phyloP scores from a whole-genome alignment of 306 rosid genomes.

The Aeschynomene evenia region DNA sequence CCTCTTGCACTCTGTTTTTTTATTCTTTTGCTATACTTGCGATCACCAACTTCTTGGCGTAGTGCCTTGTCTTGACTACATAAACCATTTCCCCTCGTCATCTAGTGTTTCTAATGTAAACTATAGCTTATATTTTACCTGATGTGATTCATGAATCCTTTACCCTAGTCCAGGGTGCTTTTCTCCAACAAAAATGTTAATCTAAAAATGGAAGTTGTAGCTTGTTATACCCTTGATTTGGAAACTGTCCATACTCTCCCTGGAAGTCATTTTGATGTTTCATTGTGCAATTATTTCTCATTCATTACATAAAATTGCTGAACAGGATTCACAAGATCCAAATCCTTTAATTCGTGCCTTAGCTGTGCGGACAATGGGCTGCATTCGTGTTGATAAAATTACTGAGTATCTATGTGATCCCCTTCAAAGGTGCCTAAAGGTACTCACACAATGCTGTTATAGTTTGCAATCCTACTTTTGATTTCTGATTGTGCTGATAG shows the following conservation, averaged over 20 bases:
- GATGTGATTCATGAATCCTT: background rate
- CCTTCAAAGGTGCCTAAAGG: slow-evolving; percentile 99
- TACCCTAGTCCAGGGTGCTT: background rate
- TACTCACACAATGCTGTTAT: slow-evolving; percentile 27
- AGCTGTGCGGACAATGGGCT: slow-evolving; percentile 99
- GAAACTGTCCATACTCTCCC: background rate
- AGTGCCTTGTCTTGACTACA: background rate
- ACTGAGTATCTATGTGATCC: slow-evolving; percentile 99
- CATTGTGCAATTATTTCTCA: slow-evolving; percentile 1
- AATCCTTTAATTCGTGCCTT: slow-evolving; percentile 97
- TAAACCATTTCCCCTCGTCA: background rate
- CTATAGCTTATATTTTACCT: background rate
- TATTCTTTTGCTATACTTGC: background rate
- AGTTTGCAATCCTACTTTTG: background rate
- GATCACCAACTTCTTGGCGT: background rate
- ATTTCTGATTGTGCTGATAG: slow-evolving; percentile 14
- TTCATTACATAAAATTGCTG: slow-evolving; percentile 30
- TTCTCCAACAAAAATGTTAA: background rate
- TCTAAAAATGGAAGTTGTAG: background rate
- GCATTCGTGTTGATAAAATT: slow-evolving; percentile 99
- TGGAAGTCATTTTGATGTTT: slow-evolving; percentile 12
- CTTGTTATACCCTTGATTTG: background rate
- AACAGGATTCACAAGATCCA: slow-evolving; percentile 98
- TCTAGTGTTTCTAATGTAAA: background rate
- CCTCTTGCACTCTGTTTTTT: background rate